A percentile compares a stretch with the other conserved stretches of the same genome.
Conservation (phyloP, 129 eudicot genomes). For the Ambrosia trifida region DNA sequence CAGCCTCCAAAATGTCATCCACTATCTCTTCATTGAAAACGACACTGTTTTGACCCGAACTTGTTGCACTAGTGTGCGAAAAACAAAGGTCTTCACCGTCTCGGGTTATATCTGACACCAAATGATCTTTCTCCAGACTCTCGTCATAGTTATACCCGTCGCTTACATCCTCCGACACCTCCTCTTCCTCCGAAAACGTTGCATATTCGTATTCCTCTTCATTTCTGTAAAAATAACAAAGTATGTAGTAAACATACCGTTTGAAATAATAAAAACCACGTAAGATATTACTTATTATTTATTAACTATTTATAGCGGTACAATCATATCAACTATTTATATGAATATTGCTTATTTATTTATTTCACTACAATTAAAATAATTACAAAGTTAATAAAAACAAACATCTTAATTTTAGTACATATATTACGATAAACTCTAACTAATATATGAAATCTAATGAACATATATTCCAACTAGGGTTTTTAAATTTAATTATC, state of each 20-base stretch:
- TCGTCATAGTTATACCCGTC: constrained; percentile 24
- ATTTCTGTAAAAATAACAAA: constrained; percentile 38
- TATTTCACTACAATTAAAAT: no score
- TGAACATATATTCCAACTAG: no score
- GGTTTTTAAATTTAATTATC: no score
- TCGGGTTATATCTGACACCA: constrained; percentile 39
- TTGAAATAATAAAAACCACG: no score
- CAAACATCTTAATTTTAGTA: no score
- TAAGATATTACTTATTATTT: no score
- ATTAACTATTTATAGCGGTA: no score
- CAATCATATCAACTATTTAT: no score
- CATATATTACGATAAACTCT: no score
- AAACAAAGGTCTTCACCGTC: constrained; percentile 31
- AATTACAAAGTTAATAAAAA: not conserved
- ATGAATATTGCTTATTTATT: no score
- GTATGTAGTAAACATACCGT: no score
- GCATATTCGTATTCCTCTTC: constrained; percentile 59
- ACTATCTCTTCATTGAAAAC: constrained; percentile 20
- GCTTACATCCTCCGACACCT: constrained; percentile 39
- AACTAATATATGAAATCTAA: no score
- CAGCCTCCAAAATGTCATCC: not conserved
- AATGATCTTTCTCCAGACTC: constrained; percentile 30
- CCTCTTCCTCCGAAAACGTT: constrained; percentile 56
- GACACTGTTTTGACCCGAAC: constrained; percentile 34
- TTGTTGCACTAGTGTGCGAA: constrained; percentile 26